Evolutionary conservation across 1,284 basidiomycete genomes (phyloP).

Genomic region (Peniophora sp.): DNA sequence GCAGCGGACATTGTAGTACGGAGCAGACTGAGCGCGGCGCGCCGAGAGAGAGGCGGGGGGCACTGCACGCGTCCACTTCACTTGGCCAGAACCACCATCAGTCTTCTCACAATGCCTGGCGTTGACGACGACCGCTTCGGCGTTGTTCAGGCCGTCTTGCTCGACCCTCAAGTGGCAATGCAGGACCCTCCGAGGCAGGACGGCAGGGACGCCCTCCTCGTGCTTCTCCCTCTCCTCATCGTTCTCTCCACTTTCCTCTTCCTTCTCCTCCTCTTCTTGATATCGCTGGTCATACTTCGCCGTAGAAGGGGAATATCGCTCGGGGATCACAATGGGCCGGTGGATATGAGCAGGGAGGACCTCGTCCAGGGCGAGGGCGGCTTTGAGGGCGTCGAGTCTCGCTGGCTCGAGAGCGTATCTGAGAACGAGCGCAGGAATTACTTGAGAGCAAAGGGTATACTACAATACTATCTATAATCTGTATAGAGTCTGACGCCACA

Average conservation of each 20-base stretch:
- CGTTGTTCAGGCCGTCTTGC: neutral
- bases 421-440: conserved; percentile 71
- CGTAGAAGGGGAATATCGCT: conserved; percentile 77
- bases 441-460: conserved; percentile 80
- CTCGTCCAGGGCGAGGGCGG: conserved; percentile 87
- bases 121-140: neutral
- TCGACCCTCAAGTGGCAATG: neutral
- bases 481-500: conserved; percentile 4
- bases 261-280: conserved; percentile 82
- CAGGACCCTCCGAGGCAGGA: conserved; percentile 12
- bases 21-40: neutral
- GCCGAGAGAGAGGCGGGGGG: neutral
- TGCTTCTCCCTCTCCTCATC: conserved; percentile 87
- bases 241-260: conserved; percentile 90
- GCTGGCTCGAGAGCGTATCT: conserved; percentile 85
- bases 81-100: neutral
- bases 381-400: conserved; percentile 82
- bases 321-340: conserved; percentile 83
- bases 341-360: conserved; percentile 89
- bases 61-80: neutral
- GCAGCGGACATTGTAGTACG: conserved; percentile 9
- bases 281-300: conserved; percentile 81
- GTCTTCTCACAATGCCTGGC: neutral
- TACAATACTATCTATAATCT: conserved; percentile 3
- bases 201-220: conserved; percentile 24